Evolutionary conservation across 2,329 filamentous ascomycete species (phyloP), one percentile per base, ranked within the genome.

Genomic region (Stagonosporopsis cucurbitacearum): DNA sequence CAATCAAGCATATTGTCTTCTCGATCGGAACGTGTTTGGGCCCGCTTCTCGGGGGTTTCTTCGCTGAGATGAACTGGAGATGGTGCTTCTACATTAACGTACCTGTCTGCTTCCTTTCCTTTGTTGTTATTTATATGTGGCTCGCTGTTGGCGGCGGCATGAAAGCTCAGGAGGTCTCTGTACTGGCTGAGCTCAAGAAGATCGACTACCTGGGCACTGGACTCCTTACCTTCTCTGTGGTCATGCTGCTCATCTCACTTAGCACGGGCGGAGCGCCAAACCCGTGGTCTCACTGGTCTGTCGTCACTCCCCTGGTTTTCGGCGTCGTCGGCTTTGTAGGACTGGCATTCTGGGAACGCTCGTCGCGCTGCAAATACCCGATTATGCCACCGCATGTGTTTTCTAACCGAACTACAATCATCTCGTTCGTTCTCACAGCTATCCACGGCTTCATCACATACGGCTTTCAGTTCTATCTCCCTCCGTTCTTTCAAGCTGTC

Each of bases 301-400:
- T 81, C 7, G 47, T 84, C 3, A 64, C 71, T 0, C 80, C 81
- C 1, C 64, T 84, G 3, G 54, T 83, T 2, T 54, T 82, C 2
- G 80, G 81, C 0, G 20, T 77, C 0, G 30, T 73, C 2, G 79
- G 79, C 9, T 59, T 82, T 2, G 48, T 73, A 1, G 55, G 63
- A 0, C 77, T 81, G 25, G 54, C 70, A 5, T 33, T 75, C 5
- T 82, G 76, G 68, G 78, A 81, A 59, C 57, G 58, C 11, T 65
- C 68, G 68, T 74, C 40, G 22, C 66, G 50, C 33, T 69, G 65
- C 60, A 54, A 54, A 6, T 32, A 71, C 37, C 71, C 70, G 0
- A 74, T 77, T 17, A 77, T 83, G 58, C 79, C 80, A 1, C 68
- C 70, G 0, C 65, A 69, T 20, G 70, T 84, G 26, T 82, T 84